Percentiles rank a stretch among this genome's conserved stretches.
phyloP scores from a whole-genome alignment of 768 basidiomycete species.

The Tylopilus rubrobrunneus region DNA sequence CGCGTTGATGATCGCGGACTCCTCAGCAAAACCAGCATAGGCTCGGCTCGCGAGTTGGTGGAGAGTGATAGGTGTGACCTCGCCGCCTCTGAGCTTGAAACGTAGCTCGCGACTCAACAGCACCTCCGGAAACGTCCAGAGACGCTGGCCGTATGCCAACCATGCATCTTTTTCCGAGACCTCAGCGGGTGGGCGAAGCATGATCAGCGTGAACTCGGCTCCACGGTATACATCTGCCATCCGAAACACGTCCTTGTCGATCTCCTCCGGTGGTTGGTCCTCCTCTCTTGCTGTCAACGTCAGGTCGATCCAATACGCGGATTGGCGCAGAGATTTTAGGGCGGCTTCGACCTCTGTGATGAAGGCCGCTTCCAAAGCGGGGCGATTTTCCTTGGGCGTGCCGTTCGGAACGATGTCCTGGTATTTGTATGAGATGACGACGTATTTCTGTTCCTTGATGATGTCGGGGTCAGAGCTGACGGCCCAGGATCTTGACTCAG shows the following conservation, averaged over 20 bases:
- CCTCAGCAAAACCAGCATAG: slow-evolving; percentile 11
- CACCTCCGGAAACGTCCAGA: slow-evolving; percentile 21
- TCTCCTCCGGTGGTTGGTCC: background rate
- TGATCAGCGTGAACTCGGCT: slow-evolving; percentile 23
- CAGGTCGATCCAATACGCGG: slow-evolving; percentile 25
- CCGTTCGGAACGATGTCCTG: slow-evolving; percentile 3
- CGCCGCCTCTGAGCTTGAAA: slow-evolving; percentile 8
- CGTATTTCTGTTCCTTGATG: slow-evolving; percentile 12
- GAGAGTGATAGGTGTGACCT: slow-evolving; percentile 20
- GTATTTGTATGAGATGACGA: slow-evolving; percentile 18
- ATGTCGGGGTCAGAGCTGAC: background rate
- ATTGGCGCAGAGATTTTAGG: slow-evolving; percentile 4
- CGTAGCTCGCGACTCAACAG: slow-evolving; percentile 18
- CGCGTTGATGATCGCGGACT: slow-evolving; percentile 23
- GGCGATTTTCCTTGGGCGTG: background rate
- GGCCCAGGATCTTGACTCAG: background rate
- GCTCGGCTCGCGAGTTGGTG: slow-evolving; percentile 22
- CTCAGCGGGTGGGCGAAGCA: slow-evolving; percentile 1
- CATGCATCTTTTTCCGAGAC: slow-evolving; percentile 9
- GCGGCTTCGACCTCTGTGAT: background rate
- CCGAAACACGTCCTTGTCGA: slow-evolving; percentile 18
- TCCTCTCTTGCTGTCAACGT: background rate
- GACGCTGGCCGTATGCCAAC: slow-evolving; percentile 18
- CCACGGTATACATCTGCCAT: slow-evolving; percentile 22
- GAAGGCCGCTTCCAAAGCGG: background rate